Evolutionary conservation across 345 rosid genomes (phyloP), one percentile per base, ranked within the genome.

Genomic region (Mercurialis annua): DNA sequence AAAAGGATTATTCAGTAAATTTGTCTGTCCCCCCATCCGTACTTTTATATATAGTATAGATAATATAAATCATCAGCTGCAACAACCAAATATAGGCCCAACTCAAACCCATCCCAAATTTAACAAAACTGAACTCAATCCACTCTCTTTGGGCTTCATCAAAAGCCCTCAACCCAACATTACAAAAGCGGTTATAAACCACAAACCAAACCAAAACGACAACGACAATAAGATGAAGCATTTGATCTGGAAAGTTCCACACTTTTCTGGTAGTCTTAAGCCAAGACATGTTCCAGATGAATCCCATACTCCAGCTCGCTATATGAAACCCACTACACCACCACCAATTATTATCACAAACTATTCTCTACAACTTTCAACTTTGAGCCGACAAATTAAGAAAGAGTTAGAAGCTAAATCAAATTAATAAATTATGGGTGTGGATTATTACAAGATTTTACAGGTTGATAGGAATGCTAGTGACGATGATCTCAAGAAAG

Each of bases 401-500:
- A 43, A 26, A 67, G 49, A 54, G 10, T 24, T 34, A 47, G 38
- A 24, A 31, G 69, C 43, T 27, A 31, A 43, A n/a, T 18, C 38
- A 27, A 21, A 16, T 14, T 3, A 14, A 62, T 27, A 6, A 55
- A 8, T 21, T 21, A 84, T 84, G 86, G 81, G 85, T 47, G 82
- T 77, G 0, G 91, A 84, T 68, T 87, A 87, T 68, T 88, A 78
- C 66, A 85, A 82, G 59, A 59, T 84, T 30, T 78, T 91, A 71
- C 70, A 82, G 68, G 96, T 91, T 0, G 90, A 87, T 49, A 88
- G 71, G 81, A 81, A 67, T 65, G 91, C 90, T 1, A 84, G 61
- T 18, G 96, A 88, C 46, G 97, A 87, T 0, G 97, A 88, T 62
- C 70, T 88, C 65, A 91, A 85, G 90, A 91, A 91, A 79, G 85